A percentile compares a stretch with the other conserved stretches of the same genome.
Conservation (phyloP, 2,329 filamentous ascomycete genomes). For the Phyllosticta citribraziliensis region DNA sequence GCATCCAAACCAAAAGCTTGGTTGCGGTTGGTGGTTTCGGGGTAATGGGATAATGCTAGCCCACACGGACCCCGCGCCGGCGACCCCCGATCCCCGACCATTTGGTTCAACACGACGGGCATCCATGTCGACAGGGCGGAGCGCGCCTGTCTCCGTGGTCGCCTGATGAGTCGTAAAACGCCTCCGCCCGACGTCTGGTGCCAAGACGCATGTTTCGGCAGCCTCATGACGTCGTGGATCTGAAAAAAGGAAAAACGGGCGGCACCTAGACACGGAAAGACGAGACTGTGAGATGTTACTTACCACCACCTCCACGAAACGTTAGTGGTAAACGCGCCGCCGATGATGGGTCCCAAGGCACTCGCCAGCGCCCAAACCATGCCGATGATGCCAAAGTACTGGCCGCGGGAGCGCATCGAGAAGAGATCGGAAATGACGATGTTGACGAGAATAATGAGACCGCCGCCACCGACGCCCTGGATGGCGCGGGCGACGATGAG, state of each 20-base stretch:
- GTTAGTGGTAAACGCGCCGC: conserved; percentile 55
- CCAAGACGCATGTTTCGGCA: not conserved
- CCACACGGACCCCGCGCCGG: not conserved
- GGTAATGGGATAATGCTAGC: not conserved
- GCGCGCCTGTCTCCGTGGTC: not conserved
- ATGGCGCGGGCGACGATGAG: conserved; percentile 51
- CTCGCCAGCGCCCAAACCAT: conserved; percentile 57
- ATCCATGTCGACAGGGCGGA: not conserved
- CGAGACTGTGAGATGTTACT: not conserved
- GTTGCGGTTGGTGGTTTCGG: not conserved
- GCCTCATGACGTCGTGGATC: not conserved
- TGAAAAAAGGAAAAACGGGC: not conserved
- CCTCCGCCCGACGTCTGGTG: not conserved
- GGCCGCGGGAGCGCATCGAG: conserved; percentile 47
- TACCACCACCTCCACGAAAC: conserved; percentile 56
- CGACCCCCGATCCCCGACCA: not conserved
- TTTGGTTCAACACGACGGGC: not conserved
- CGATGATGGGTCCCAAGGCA: conserved; percentile 56
- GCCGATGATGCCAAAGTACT: conserved; percentile 56
- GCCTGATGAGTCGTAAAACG: not conserved
- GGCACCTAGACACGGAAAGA: conserved; percentile 26
- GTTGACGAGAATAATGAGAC: conserved; percentile 53
- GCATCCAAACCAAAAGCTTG: not conserved
- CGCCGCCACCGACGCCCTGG: conserved; percentile 55
- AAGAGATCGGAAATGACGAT: conserved; percentile 57